Evolutionary conservation across 2,329 filamentous ascomycete species (phyloP).

Genomic region (Ramularia endophylla): DNA sequence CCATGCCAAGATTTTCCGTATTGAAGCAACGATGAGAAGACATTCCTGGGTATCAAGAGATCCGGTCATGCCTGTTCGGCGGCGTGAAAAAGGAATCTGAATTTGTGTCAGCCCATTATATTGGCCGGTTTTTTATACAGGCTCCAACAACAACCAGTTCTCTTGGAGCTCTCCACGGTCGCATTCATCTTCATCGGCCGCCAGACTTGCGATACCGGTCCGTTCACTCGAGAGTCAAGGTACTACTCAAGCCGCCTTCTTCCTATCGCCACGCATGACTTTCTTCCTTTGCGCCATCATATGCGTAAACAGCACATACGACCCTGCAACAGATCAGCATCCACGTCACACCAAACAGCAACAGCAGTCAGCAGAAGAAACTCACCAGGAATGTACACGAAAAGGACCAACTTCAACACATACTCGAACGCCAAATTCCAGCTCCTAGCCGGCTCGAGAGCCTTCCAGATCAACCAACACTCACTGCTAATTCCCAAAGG

Average conservation of each 20-base stretch:
- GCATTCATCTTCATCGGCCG: too few relatives aligned
- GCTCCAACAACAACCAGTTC: too few relatives aligned
- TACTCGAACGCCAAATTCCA: conserved; percentile 50
- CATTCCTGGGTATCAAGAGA: too few relatives aligned
- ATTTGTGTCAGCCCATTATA: too few relatives aligned
- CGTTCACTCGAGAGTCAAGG: too few relatives aligned
- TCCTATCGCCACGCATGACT: conserved; percentile 60
- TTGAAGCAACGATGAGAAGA: too few relatives aligned
- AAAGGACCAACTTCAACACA: conserved; percentile 59
- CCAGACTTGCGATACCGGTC: too few relatives aligned
- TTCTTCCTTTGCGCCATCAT: conserved; percentile 90
- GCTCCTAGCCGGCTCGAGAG: conserved; percentile 55
- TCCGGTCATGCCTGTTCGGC: too few relatives aligned
- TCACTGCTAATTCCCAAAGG: conserved; percentile 87
- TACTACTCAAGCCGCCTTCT: conserved; percentile 23
- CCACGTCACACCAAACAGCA: conserved; percentile 19
- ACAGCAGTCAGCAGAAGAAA: conserved; percentile 16
- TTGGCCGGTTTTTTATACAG: too few relatives aligned
- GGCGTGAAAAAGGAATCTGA: too few relatives aligned
- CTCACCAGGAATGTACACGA: conserved; percentile 74
- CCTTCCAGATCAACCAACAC: conserved; percentile 67
- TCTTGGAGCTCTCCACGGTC: too few relatives aligned
- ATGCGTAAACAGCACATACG: conserved; percentile 83
- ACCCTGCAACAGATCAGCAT: conserved; percentile 42
- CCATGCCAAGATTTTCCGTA: too few relatives aligned